Conservation (phyloP, 805 yeast species). For the Pichia nakasei region DNA sequence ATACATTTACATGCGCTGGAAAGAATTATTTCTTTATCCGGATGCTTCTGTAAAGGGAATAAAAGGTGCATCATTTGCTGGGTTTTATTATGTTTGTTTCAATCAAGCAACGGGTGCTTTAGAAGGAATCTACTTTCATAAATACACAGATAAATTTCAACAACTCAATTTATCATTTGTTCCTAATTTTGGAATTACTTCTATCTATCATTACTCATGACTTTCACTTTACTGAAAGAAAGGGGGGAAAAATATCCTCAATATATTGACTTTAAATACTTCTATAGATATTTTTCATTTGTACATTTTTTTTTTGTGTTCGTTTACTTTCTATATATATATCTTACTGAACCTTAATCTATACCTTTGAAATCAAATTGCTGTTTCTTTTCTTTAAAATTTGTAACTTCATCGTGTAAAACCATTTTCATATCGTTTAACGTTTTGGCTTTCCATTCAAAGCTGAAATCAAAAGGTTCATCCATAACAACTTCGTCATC, state of each 20-base stretch:
- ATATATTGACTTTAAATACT: too few species aligned
- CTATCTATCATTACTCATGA: slow-evolving; percentile 22
- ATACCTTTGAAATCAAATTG: background rate
- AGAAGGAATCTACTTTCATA: slow-evolving; percentile 76
- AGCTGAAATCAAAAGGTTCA: slow-evolving; percentile 53
- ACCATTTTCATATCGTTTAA: slow-evolving; percentile 39
- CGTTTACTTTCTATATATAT: too few species aligned
- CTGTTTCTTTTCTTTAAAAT: slow-evolving; percentile 32
- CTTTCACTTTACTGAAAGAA: too few species aligned
- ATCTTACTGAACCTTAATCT: too few species aligned
- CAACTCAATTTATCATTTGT: slow-evolving; percentile 56
- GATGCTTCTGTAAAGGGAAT: slow-evolving; percentile 58
- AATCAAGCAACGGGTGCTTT: slow-evolving; percentile 70
- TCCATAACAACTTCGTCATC: slow-evolving; percentile 48
- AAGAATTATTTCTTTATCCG: slow-evolving; percentile 79
- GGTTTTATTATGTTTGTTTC: slow-evolving; percentile 82
- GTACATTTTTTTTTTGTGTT: too few species aligned
- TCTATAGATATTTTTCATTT: too few species aligned
- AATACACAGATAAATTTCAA: slow-evolving; percentile 70
- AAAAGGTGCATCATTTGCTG: slow-evolving; percentile 79
- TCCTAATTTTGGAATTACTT: slow-evolving; percentile 38
- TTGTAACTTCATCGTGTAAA: slow-evolving; percentile 44
- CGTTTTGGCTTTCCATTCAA: slow-evolving; percentile 39
- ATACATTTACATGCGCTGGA: slow-evolving; percentile 86
- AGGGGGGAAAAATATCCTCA: too few species aligned